A percentile compares a stretch with the other conserved stretches of the same genome.
Evolutionary conservation across 1,284 basidiomycete genomes (phyloP).

Genomic region (Cutaneotrichosporon sp.): DNA sequence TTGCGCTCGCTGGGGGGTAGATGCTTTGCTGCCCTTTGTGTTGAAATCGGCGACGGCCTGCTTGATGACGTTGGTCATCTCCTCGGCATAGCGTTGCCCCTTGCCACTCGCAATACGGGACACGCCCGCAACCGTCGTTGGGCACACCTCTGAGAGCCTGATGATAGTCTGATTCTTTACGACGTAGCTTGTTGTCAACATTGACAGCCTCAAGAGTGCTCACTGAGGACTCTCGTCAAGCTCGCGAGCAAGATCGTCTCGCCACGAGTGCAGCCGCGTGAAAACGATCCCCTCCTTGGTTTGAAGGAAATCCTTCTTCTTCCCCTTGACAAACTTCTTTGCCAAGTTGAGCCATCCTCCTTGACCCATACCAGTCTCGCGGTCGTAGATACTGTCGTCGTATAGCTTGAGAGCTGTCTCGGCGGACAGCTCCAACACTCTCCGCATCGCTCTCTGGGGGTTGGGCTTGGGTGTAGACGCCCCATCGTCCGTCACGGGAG

Average conservation of each 20-base stretch:
- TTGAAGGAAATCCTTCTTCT: slow-evolving; percentile 41
- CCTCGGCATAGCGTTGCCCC: slow-evolving; percentile 51
- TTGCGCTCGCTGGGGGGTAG: too few relatives aligned
- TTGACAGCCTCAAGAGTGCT: slow-evolving; percentile 26
- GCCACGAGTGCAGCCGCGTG: slow-evolving; percentile 72
- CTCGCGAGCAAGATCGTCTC: slow-evolving; percentile 71
- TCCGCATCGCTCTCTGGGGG: slow-evolving; percentile 40
- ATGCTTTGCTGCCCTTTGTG: too few relatives aligned
- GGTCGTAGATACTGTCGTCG: slow-evolving; percentile 64
- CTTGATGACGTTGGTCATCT: slow-evolving; percentile 59
- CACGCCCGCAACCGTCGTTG: slow-evolving; percentile 58
- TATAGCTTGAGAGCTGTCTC: slow-evolving; percentile 68
- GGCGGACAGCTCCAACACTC: slow-evolving; percentile 63
- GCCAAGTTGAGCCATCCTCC: slow-evolving; percentile 71
- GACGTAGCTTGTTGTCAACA: slow-evolving; percentile 44
- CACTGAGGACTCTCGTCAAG: slow-evolving; percentile 83
- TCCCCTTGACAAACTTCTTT: slow-evolving; percentile 68
- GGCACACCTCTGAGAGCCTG: slow-evolving; percentile 57
- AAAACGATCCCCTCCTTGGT: slow-evolving; percentile 60
- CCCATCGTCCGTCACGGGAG: slow-evolving; percentile 17
- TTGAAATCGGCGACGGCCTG: too few relatives aligned
- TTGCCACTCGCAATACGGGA: background rate
- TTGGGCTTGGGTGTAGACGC: slow-evolving; percentile 19
- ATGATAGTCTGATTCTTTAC: slow-evolving; percentile 68
- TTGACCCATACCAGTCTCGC: slow-evolving; percentile 58